A percentile compares a stretch with the other conserved stretches of the same genome.
These are phyloP conservation scores for Metschnikowia kunwiensis DNA, from an alignment of 805 yeast genomes.

Conservation along the genomic window DNA sequence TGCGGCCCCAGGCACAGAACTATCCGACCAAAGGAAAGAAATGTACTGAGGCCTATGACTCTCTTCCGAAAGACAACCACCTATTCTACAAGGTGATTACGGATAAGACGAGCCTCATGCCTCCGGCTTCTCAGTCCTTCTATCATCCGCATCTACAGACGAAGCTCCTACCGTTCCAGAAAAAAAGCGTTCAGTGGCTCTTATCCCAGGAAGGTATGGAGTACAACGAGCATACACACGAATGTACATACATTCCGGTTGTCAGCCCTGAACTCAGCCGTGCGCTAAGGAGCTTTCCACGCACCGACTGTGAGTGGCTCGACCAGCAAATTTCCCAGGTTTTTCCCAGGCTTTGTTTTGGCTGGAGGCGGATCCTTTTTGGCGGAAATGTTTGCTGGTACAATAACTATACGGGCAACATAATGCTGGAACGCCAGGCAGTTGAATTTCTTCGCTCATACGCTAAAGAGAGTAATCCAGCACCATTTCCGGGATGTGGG, in stretches of 20 bases:
- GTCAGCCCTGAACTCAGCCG: constrained; percentile 13
- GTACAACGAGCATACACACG: constrained; percentile 27
- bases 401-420: constrained; percentile 49
- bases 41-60: background rate
- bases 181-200: constrained; percentile 55
- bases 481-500: constrained; percentile 52
- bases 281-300: constrained; percentile 7
- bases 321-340: constrained; percentile 25
- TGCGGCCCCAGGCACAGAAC: constrained; percentile 1
- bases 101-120: constrained; percentile 35
- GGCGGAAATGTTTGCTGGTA: constrained; percentile 35
- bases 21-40: background rate
- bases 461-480: constrained; percentile 20
- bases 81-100: constrained; percentile 52
- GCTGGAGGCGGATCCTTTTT: constrained; percentile 41
- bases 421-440: constrained; percentile 34
- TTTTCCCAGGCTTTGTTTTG: constrained; percentile 47
- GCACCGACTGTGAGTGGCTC: constrained; percentile 11
- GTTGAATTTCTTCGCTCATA: constrained; percentile 25
- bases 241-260: constrained; percentile 22
- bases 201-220: constrained; percentile 46
- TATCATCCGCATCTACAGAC: constrained; percentile 45
- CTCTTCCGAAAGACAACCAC: constrained; percentile 29
- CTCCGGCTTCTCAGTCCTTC: constrained; percentile 19
- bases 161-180: constrained; percentile 48